Base-by-base conservation (phyloP, 2,329 filamentous ascomycete species). In the Xylariales sp. region DNA sequence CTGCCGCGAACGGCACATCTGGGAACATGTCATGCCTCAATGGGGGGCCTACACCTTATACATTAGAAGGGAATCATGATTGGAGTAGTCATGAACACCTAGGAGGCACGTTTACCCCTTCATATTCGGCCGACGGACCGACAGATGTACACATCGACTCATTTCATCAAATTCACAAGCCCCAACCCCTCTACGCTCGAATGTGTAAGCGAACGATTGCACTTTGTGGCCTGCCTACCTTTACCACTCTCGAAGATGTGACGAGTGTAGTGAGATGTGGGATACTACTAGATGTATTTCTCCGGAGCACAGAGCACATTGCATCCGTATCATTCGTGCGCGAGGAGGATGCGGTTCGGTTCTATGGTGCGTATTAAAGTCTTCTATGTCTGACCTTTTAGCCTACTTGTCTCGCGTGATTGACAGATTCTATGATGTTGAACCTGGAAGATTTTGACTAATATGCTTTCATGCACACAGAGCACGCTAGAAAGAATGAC, bases 301-400 rank as follows among this genome's bases (percentile, higher is more conserved):
- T 94, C 55, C 87, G 88, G 39, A 75, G 73, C 8, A 79, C 85
- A 49, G 89, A 93, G 59, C 86, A 86, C 39, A 82, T 81, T 52
- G 91, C 88, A 3, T 86, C 84, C 49, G 83, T 96, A 1, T 92
- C 93, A 0, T 96, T 96, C 75, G 82, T 93, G 6, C 83, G 89
- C 58, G 86, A 86, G 41, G 81, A 84, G 23, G 85, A 89, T 65
- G 90, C 90, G n/a, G 79, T 81, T 34, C 84, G 86, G 0, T 96
- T 93, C 76, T 83, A 90, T 56, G 39, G 39, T 41, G 12, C 12
- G 39, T 41, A 41, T 41, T 12, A 41, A 41, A 14, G 14, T 14
- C 39, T 12, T 14, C 39, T 5, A 1, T 14, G 39, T 14, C 9
- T 41, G 39, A 41, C 12, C 9, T 41, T 12, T 41, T 14, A 41